Percentiles rank a stretch among this genome's conserved stretches.
Conservation (phyloP, 1,284 basidiomycete genomes). For the Flammula alnicola region DNA sequence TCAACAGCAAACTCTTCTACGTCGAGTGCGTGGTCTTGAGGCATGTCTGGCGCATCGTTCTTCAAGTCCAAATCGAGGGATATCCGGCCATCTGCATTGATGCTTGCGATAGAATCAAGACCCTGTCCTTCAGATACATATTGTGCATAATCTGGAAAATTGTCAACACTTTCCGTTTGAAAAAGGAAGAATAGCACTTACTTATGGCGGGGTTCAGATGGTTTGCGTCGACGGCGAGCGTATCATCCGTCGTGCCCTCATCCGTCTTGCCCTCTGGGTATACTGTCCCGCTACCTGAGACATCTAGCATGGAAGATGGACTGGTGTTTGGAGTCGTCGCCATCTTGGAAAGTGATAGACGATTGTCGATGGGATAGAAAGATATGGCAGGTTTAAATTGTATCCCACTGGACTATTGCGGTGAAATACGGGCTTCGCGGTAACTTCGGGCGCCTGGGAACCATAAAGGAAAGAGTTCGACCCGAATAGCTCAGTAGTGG, state of each 20-base stretch:
- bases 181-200: not conserved
- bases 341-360: too few relatives aligned
- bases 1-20: conserved; percentile 57
- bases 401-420: too few relatives aligned
- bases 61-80: conserved; percentile 48
- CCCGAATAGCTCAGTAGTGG: too few relatives aligned
- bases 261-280: too few relatives aligned
- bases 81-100: conserved; percentile 29
- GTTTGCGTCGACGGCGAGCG: not conserved
- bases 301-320: too few relatives aligned
- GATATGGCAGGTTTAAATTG: too few relatives aligned
- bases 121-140: conserved; percentile 24
- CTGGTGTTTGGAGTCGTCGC: too few relatives aligned
- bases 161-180: not conserved
- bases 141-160: conserved; percentile 22
- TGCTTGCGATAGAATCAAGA: conserved; percentile 24
- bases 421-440: too few relatives aligned
- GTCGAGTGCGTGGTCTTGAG: conserved; percentile 47
- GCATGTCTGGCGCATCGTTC: conserved; percentile 52
- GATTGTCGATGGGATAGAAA: too few relatives aligned
- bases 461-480: too few relatives aligned
- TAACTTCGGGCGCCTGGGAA: too few relatives aligned
- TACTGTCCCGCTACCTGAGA: too few relatives aligned
- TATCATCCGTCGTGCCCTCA: not conserved
- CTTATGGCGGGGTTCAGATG: conserved; percentile 2